phyloP scores from a whole-genome alignment of 495 filamentous ascomycete species.

The Xylaria flabelliformis region DNA sequence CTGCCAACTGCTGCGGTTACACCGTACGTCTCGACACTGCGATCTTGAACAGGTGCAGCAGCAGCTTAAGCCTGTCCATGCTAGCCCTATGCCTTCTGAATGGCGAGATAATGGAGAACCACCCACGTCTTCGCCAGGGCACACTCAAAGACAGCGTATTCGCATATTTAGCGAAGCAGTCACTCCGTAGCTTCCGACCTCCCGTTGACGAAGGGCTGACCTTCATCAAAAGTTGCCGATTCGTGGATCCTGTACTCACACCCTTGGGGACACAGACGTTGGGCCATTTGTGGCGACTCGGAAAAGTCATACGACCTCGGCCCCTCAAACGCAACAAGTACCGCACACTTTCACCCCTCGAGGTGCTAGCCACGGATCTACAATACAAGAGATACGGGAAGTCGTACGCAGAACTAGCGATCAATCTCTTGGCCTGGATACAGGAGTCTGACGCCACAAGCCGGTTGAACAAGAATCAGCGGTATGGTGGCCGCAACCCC shows the following conservation, averaged over 20 bases:
- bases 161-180: constrained; percentile 36
- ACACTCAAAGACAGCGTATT: constrained; percentile 34
- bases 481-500: constrained; percentile 14
- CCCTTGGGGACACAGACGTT: constrained; percentile 32
- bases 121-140: constrained; percentile 22
- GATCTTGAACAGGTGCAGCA: constrained; percentile 31
- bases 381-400: constrained; percentile 32
- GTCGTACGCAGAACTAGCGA: constrained; percentile 30
- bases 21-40: constrained; percentile 37
- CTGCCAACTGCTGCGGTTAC: constrained; percentile 42
- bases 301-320: constrained; percentile 37
- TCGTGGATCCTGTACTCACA: constrained; percentile 36
- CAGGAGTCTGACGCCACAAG: neutral
- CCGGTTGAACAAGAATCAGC: constrained; percentile 16
- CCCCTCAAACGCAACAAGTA: constrained; percentile 37
- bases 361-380: constrained; percentile 34
- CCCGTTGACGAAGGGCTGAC: constrained; percentile 37
- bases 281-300: constrained; percentile 43
- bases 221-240: constrained; percentile 46
- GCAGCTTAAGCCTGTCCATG: constrained; percentile 42
- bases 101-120: constrained; percentile 45
- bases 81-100: constrained; percentile 44
- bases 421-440: constrained; percentile 11
- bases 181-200: constrained; percentile 36
- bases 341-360: constrained; percentile 32